These are phyloP conservation scores for Rhodotorula sp. DNA, from an alignment of 1,284 basidiomycete genomes.

Conservation along the genomic window DNA sequence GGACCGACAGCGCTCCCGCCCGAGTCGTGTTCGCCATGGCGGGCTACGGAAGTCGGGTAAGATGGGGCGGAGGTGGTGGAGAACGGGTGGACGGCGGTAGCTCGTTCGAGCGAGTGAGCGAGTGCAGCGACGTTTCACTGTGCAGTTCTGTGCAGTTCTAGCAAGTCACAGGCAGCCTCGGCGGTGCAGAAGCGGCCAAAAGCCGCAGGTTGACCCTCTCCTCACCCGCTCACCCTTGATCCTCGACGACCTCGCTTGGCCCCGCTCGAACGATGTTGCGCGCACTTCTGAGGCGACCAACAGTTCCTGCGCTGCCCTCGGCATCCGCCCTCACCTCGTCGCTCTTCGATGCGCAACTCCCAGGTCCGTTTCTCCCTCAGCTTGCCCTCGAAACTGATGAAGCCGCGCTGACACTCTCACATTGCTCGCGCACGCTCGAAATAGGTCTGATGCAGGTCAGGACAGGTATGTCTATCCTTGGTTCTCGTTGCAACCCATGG, in stretches of 20 bases:
- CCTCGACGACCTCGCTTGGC: not conserved
- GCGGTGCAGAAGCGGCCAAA: not conserved
- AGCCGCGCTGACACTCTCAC: not conserved
- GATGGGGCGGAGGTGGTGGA: not conserved
- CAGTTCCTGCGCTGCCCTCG: constrained; percentile 28
- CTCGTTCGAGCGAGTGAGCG: not conserved
- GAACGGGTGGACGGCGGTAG: not conserved
- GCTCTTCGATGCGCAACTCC: constrained; percentile 32
- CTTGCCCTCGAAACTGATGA: not conserved
- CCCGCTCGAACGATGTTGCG: constrained; percentile 14
- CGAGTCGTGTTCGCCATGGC: constrained; percentile 85
- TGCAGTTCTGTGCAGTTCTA: not conserved
- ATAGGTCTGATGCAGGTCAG: constrained; percentile 56
- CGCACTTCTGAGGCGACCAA: constrained; percentile 19
- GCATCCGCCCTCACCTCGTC: constrained; percentile 32
- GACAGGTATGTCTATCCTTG: not conserved
- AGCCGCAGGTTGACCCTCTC: not conserved
- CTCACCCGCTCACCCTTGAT: not conserved
- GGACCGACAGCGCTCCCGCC: constrained; percentile 72
- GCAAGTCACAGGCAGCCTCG: not conserved
- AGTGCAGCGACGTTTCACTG: no score
- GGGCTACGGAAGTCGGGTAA: not conserved
- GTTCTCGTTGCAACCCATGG: not conserved
- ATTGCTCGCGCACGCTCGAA: not conserved
- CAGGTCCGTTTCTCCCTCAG: constrained; percentile 24